Evolutionary conservation across 148 eudicot genomes (phyloP).

Genomic region (Drosera capensis): DNA sequence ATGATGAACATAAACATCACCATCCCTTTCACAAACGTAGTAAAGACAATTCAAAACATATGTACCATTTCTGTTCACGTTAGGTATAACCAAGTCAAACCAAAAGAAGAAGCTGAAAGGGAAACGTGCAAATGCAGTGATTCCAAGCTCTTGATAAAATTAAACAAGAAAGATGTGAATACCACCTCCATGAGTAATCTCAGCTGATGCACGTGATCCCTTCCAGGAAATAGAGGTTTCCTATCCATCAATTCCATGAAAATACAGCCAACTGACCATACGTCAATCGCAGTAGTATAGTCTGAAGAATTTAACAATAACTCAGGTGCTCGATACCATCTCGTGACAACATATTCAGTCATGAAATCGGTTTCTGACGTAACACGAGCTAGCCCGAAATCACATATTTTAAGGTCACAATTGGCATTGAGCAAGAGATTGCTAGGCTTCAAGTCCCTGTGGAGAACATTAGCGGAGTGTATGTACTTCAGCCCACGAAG

Average conservation of each 20-base stretch:
- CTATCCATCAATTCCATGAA: slow-evolving; percentile 98
- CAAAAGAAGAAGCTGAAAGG: background rate
- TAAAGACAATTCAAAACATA: background rate
- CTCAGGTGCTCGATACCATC: slow-evolving; percentile 98
- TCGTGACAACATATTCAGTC: slow-evolving; percentile 96
- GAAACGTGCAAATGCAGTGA: background rate
- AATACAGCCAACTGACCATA: slow-evolving; percentile 96
- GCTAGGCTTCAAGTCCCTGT: slow-evolving; percentile 96
- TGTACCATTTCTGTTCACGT: no score
- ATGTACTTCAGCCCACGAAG: slow-evolving; percentile 95
- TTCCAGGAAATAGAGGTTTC: slow-evolving; percentile 91
- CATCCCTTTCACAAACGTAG: background rate
- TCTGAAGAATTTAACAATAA: slow-evolving; percentile 84
- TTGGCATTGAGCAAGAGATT: slow-evolving; percentile 90
- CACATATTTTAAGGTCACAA: slow-evolving; percentile 93
- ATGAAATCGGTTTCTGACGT: slow-evolving; percentile 87
- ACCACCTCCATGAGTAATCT: slow-evolving; percentile 84
- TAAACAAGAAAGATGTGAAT: background rate
- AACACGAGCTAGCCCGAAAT: slow-evolving; percentile 95
- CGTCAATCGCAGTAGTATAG: slow-evolving; percentile 90
- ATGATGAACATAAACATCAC: background rate
- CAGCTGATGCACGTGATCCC: slow-evolving; percentile 94
- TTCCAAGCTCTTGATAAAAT: background rate
- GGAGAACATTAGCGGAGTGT: slow-evolving; percentile 95
- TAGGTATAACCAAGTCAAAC: no score